Evolutionary conservation across 2,329 filamentous ascomycete genomes (phyloP).

Genomic region (Ceratocystis ficicola): DNA sequence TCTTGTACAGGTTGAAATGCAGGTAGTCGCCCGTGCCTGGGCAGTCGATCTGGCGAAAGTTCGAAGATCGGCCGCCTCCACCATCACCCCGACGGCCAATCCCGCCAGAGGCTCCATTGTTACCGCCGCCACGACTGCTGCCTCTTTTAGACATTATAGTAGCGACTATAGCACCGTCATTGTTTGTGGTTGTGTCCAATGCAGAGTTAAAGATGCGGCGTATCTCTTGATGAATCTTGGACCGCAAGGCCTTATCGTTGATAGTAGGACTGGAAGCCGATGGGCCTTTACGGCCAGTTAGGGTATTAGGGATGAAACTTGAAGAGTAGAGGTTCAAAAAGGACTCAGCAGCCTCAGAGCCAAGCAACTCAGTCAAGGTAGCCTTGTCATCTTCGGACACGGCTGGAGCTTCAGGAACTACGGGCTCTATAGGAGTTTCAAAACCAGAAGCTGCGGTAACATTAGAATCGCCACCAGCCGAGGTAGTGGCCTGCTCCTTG

Average conservation of each 20-base stretch:
- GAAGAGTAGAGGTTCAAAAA: constrained; percentile 34
- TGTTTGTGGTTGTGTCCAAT: constrained; percentile 60
- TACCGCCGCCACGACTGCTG: constrained; percentile 17
- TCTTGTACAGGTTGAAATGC: constrained; percentile 88
- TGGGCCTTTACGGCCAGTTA: constrained; percentile 27
- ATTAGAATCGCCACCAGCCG: neutral
- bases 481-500: constrained; percentile 22
- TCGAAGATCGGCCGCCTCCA: constrained; percentile 12
- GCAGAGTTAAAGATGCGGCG: constrained; percentile 68
- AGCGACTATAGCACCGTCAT: constrained; percentile 49
- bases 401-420: constrained; percentile 21
- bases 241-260: constrained; percentile 36
- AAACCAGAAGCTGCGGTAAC: constrained; percentile 13
- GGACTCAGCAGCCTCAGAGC: constrained; percentile 32
- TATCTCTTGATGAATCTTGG: constrained; percentile 47
- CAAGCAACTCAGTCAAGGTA: constrained; percentile 33
- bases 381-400: constrained; percentile 29
- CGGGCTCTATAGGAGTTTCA: constrained; percentile 29
- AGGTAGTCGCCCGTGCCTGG: constrained; percentile 55
- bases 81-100: constrained; percentile 22
- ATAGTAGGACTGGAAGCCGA: constrained; percentile 33
- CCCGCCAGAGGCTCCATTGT: constrained; percentile 12
- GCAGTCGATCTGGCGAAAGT: constrained; percentile 19
- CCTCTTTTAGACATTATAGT: constrained; percentile 43
- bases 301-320: constrained; percentile 28